A percentile compares a stretch with the other conserved stretches of the same genome.
Conservation (phyloP, 2,329 filamentous ascomycete species). For the Curvularia hawaiiensis region DNA sequence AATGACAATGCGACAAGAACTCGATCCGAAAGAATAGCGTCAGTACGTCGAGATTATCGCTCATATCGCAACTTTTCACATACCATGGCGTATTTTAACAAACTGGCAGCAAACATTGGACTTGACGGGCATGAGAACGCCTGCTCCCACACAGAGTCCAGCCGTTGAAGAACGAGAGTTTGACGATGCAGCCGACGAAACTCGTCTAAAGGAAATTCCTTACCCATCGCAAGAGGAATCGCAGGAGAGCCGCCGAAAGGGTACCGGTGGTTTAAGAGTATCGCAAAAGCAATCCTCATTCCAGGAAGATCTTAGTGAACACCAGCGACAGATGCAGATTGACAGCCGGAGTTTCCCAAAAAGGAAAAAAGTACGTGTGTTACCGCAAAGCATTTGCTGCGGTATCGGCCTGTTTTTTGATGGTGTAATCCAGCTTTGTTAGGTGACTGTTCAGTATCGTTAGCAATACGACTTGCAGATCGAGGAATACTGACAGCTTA, state of each 20-base stretch:
- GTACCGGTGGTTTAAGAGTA: conserved; percentile 36
- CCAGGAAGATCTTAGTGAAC: conserved; percentile 38
- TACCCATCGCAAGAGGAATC: conserved; percentile 9
- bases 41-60: conserved; percentile 24
- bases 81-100: conserved; percentile 14
- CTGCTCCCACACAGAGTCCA: conserved; percentile 30
- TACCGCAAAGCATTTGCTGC: background rate
- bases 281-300: conserved; percentile 30
- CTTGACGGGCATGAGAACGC: conserved; percentile 31
- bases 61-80: background rate
- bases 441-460: background rate
- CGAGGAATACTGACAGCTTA: background rate
- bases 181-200: conserved; percentile 12
- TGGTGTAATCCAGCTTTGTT: background rate
- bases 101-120: conserved; percentile 32
- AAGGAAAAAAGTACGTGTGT: conserved; percentile 30
- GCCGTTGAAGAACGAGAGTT: conserved; percentile 15
- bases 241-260: conserved; percentile 27
- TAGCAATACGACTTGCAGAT: background rate
- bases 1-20: conserved; percentile 12
- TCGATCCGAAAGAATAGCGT: conserved; percentile 34
- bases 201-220: conserved; percentile 7
- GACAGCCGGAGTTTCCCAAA: conserved; percentile 42
- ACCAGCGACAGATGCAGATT: conserved; percentile 42
- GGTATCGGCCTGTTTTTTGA: background rate